phyloP scores from a whole-genome alignment of 2,329 filamentous ascomycete genomes.

The Fusarium begoniae region DNA sequence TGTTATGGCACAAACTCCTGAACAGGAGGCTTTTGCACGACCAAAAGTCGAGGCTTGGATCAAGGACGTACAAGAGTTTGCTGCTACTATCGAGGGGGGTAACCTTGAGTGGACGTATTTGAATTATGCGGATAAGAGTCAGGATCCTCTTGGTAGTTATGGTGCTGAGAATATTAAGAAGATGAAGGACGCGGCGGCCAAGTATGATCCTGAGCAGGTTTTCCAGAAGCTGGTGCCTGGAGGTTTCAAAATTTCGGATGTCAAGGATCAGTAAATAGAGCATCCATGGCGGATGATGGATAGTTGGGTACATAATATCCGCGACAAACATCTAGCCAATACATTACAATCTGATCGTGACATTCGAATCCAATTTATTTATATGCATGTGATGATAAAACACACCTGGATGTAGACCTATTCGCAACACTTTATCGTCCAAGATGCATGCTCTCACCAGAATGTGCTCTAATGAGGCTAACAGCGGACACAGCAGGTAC shows the following conservation, averaged over 20 bases:
- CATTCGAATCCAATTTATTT: too few relatives aligned
- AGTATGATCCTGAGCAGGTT: constrained; percentile 41
- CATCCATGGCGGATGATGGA: rapidly evolving
- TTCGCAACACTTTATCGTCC: neutral
- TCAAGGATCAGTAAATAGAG: constrained; percentile 1
- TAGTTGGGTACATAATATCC: rapidly evolving
- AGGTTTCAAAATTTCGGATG: constrained; percentile 34
- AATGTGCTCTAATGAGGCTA: neutral
- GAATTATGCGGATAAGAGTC: constrained; percentile 31
- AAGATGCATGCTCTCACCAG: neutral
- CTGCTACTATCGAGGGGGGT: constrained; percentile 19
- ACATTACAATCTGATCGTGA: too few relatives aligned
- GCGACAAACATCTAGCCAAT: too few relatives aligned
- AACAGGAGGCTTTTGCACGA: constrained; percentile 16
- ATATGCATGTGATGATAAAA: neutral
- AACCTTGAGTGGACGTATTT: constrained; percentile 34
- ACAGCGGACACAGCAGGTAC: rapidly evolving
- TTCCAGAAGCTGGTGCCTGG: constrained; percentile 40
- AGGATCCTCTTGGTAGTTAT: constrained; percentile 35
- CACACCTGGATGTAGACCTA: rapidly evolving
- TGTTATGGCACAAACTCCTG: constrained; percentile 7
- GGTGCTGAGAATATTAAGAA: constrained; percentile 33
- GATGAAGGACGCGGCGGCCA: constrained; percentile 30
- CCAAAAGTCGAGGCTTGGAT: constrained; percentile 19
- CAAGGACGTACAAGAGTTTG: neutral